A percentile compares a stretch with the other conserved stretches of the same genome.
phyloP scores from a whole-genome alignment of 176 grass and related monocot species.

The Otatea glauca region DNA sequence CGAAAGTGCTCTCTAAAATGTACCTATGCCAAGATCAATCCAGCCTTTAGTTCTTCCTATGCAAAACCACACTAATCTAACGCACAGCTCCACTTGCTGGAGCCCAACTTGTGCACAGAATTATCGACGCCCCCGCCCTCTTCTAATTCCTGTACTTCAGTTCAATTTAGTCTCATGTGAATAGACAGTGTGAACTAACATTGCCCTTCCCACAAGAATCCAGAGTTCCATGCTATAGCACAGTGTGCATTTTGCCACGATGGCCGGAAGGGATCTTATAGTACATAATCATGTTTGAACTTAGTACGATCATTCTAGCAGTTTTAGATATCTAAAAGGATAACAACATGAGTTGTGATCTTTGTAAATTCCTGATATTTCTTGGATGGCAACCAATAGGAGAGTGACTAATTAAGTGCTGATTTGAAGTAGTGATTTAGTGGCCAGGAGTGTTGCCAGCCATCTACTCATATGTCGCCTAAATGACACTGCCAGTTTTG shows the following conservation, averaged over 20 bases:
- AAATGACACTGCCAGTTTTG: not conserved
- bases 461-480: not conserved
- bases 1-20: too few relatives aligned
- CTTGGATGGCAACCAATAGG: not conserved
- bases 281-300: constrained; percentile 11
- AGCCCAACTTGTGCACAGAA: too few relatives aligned
- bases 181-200: not conserved
- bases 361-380: not conserved
- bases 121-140: too few relatives aligned
- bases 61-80: too few relatives aligned
- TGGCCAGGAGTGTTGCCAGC: not conserved
- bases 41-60: too few relatives aligned
- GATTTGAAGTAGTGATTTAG: not conserved
- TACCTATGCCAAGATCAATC: too few relatives aligned
- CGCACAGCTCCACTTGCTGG: too few relatives aligned
- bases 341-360: not conserved
- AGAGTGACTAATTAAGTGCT: not conserved
- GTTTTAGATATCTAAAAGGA: not conserved
- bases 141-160: not conserved
- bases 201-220: not conserved
- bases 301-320: constrained; percentile 6
- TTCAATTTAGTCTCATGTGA: not conserved
- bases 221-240: not conserved
- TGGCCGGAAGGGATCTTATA: constrained; percentile 9
- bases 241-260: constrained; percentile 11